phyloP scores from a whole-genome alignment of 495 filamentous ascomycete species.

The Parathielavia hyrcaniae region DNA sequence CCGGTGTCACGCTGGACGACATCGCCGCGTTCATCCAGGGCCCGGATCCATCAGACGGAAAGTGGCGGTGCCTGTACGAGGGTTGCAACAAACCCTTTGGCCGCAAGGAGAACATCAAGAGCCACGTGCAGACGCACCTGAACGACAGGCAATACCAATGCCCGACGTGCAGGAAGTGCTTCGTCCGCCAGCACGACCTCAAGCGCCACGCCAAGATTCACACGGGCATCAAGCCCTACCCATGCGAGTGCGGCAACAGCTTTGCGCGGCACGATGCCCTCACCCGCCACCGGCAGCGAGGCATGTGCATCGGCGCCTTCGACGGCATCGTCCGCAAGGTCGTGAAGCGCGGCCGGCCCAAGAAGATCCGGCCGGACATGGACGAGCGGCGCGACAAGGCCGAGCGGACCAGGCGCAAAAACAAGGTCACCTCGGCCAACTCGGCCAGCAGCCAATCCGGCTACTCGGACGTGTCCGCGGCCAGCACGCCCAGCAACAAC shows the following conservation, averaged over 20 bases:
- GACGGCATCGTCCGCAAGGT: slow-evolving; percentile 66
- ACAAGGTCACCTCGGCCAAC: slow-evolving; percentile 42
- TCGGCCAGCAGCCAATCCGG: slow-evolving; percentile 41
- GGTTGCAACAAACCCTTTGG: slow-evolving; percentile 81
- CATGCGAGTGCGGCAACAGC: slow-evolving; percentile 80
- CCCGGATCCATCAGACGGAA: slow-evolving; percentile 64
- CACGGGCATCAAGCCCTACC: slow-evolving; percentile 84
- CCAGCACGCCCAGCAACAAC: slow-evolving; percentile 39
- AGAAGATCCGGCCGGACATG: slow-evolving; percentile 45
- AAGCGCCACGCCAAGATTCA: slow-evolving; percentile 97
- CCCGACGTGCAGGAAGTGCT: slow-evolving; percentile 82
- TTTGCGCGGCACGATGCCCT: slow-evolving; percentile 93
- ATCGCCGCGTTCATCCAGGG: slow-evolving; percentile 79
- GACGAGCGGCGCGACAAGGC: slow-evolving; percentile 64
- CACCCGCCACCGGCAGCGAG: slow-evolving; percentile 86
- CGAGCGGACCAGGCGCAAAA: slow-evolving; percentile 47
- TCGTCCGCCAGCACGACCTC: slow-evolving; percentile 92
- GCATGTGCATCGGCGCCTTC: slow-evolving; percentile 90
- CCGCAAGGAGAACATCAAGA: slow-evolving; percentile 94
- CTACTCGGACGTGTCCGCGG: slow-evolving; percentile 44
- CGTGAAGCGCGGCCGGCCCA: slow-evolving; percentile 46
- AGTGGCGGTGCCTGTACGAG: slow-evolving; percentile 80
- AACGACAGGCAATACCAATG: slow-evolving; percentile 91
- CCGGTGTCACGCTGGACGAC: slow-evolving; percentile 79
- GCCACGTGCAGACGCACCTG: slow-evolving; percentile 94